These are phyloP conservation scores for Pseudopithomyces maydicus DNA, from an alignment of 2,329 filamentous ascomycete species.

Conservation along the genomic window DNA sequence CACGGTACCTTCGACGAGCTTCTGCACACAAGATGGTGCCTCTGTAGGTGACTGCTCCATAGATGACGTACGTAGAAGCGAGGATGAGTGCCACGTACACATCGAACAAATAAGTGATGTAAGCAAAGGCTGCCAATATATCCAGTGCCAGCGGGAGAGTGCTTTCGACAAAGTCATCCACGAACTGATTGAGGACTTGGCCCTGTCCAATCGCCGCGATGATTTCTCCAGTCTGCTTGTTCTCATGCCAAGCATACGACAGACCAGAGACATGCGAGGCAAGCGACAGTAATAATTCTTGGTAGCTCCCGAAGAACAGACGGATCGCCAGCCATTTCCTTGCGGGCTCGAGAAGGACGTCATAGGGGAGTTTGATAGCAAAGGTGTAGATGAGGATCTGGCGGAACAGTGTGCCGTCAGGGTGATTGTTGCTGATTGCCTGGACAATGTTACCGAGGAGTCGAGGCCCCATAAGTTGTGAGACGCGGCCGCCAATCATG, in stretches of 20 bases:
- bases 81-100: conserved; percentile 44
- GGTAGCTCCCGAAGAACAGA: conserved; percentile 61
- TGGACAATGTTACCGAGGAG: conserved; percentile 78
- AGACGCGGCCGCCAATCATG: conserved; percentile 67
- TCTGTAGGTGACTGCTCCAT: conserved; percentile 1
- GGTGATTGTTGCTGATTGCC: conserved; percentile 57
- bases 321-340: conserved; percentile 56
- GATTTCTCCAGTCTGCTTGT: conserved; percentile 60
- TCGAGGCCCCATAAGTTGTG: conserved; percentile 75
- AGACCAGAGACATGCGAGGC: conserved; percentile 63
- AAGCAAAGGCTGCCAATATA: conserved; percentile 62
- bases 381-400: conserved; percentile 57
- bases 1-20: neutral
- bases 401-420: conserved; percentile 52
- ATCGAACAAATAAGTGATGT: conserved; percentile 65
- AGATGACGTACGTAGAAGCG: neutral
- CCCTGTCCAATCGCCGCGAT: conserved; percentile 65
- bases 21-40: neutral
- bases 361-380: conserved; percentile 39
- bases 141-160: conserved; percentile 54
- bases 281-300: conserved; percentile 59
- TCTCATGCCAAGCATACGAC: conserved; percentile 66
- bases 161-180: conserved; percentile 58
- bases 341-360: conserved; percentile 42
- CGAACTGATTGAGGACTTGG: conserved; percentile 52